Evolutionary conservation across 1,284 basidiomycete genomes (phyloP), one percentile per base, ranked within the genome.

Genomic region (Malassezia restricta): DNA sequence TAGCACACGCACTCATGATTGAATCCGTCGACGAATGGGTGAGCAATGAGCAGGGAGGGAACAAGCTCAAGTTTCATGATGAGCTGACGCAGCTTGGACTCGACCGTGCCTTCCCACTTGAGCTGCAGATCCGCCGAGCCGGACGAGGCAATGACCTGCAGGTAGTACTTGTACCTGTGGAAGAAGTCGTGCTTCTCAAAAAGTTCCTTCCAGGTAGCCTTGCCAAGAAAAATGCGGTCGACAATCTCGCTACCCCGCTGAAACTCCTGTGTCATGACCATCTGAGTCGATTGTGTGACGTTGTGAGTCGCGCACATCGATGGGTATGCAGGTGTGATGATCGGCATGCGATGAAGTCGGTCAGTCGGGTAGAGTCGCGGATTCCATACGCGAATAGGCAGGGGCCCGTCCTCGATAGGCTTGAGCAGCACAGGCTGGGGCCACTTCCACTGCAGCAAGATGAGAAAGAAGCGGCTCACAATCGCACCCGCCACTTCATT

Each of bases 261-360:
- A 75, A 96, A 92, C 72, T 98, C 94, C 65, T 87, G 84, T 1
- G 87, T 92, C 80, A 96, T 91, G 60, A 99, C 87, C 77, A 85
- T 85, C 76, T 95, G 88, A 2, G 92, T 98, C 11, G 90, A 95
- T 38, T 83, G 81, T 39, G 88, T 90, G 54, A 98, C 90, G 68
- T 98, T 98, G 76, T 99, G 94, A 12, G 94, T 98, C 31, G 92
- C 83, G 74, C 92, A 98, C 92, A 99, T 99, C n/a, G 91, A 86
- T 37, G 94, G 94, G 76, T 96, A 99, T 20, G 94, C 91, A 5
- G 94, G 94, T 1, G 94, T 98, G 68, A 99, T 98, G 72, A 99
- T 96, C n/a, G 94, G 94, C 94, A 98, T 98, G 56, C 89, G 82
- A 76, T 99, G 94, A 32, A 85, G 81, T 57, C 87, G 81, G 75